Base-by-base conservation (phyloP, 768 basidiomycete genomes). In the Chalciporus chontae region DNA sequence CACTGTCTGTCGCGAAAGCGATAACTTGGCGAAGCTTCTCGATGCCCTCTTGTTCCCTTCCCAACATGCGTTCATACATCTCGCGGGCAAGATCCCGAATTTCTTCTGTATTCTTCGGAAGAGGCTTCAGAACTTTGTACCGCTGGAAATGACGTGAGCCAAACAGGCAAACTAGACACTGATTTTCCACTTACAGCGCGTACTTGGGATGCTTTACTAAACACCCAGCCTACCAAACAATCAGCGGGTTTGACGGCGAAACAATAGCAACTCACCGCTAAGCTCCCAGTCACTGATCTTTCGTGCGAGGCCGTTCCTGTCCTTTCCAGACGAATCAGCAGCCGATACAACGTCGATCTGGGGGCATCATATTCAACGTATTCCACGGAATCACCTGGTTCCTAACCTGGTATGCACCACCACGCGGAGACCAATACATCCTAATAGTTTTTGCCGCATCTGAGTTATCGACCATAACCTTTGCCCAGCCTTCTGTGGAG, bases 41-140 rank as follows among this genome's bases (percentile, higher is more conserved):
- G 10, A 77, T 63, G 2, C 70, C 72, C 43, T 75, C 73, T 19
- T 71, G 66, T 58, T 77, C 76, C n/a, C 72, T 57, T 14, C 59
- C 60, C 23, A 65, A 50, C 72, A 77, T 73, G n/a, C 67, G 58
- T 10, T 64, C 43, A 58, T 64, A 71, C 51, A 77, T 57, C 38
- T 61, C 27, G 10, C 59, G 58, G 0, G 71, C 70, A 0, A 77
- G 50, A 2, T 49, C 50, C 40, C 65, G 58, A 50, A 76, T 68
- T 10, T 67, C 73, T 9, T 57, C 64, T 5, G 52, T 21, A 3
- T 47, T 52, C 13, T 60, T 67, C 0, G 74, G 73, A 8, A 77
- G 59, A n/a, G 64, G 54, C 8, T 71, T 67, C 9, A 69, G 45
- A 3, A 76, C 51, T 14, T 48, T 47, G 52, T 70, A 77, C 8